Percentiles rank a stretch among this genome's conserved stretches.
These are phyloP conservation scores for Ajuga reptans DNA, from an alignment of 305 asterid genomes.

Conservation along the genomic window DNA sequence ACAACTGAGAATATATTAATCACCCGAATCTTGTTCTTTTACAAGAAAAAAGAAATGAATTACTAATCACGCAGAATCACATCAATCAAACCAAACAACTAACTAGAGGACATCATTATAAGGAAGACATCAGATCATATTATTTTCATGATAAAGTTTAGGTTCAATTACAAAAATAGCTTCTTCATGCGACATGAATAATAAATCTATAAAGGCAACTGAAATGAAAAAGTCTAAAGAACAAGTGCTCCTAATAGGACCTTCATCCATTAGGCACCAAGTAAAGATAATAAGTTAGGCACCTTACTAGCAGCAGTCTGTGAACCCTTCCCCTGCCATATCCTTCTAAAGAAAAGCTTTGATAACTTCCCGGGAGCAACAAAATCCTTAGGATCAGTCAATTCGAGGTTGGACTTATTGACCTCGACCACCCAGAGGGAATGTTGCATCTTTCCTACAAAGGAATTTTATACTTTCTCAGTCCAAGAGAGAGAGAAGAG, in stretches of 20 bases:
- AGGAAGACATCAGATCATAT: neutral
- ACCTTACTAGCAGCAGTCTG: slow-evolving; percentile 88
- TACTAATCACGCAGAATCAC: neutral
- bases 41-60: no score
- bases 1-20: slow-evolving; percentile 5
- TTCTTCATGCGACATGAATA: neutral
- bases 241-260: neutral
- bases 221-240: neutral
- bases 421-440: slow-evolving; percentile 84
- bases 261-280: slow-evolving; percentile 24
- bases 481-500: neutral
- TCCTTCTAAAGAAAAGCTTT: slow-evolving; percentile 69
- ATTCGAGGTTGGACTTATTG: slow-evolving; percentile 41
- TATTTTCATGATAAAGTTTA: no score
- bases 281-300: slow-evolving; percentile 28
- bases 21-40: neutral
- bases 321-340: slow-evolving; percentile 95
- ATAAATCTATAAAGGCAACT: no score
- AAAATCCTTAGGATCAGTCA: slow-evolving; percentile 31
- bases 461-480: slow-evolving; percentile 9
- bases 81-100: neutral
- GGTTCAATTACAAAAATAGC: neutral
- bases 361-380: slow-evolving; percentile 39
- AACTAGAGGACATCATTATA: slow-evolving; percentile 14
- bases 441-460: slow-evolving; percentile 81